A percentile compares a stretch with the other conserved stretches of the same genome.
Conservation (phyloP, 805 yeast species). For the Nakazawaea molendinolei region DNA sequence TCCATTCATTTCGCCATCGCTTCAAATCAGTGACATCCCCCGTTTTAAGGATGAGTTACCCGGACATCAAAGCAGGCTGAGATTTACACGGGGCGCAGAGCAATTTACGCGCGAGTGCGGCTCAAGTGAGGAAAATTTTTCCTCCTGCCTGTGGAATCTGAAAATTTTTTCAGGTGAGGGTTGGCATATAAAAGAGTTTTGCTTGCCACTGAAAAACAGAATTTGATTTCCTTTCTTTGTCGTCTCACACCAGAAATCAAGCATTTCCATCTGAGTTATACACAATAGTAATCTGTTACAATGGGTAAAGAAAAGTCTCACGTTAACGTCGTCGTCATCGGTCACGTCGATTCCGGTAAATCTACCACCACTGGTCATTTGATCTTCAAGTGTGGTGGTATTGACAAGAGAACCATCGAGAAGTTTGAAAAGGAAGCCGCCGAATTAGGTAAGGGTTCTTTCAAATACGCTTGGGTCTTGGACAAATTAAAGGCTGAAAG, state of each 20-base stretch:
- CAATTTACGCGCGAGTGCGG: slow-evolving; percentile 1
- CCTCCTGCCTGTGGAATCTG: no score
- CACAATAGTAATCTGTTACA: slow-evolving; percentile 16
- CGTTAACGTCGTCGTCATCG: slow-evolving; percentile 99
- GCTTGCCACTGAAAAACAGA: no score
- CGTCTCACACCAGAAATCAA: slow-evolving; percentile 31
- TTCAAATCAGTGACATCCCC: no score
- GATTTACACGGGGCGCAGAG: no score
- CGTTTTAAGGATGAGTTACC: no score
- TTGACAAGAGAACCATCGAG: slow-evolving; percentile 97
- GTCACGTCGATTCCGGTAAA: slow-evolving; percentile 99
- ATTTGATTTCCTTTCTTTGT: slow-evolving; percentile 15
- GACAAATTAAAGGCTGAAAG: slow-evolving; percentile 95
- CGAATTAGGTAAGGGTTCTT: slow-evolving; percentile 94
- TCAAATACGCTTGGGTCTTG: slow-evolving; percentile 97
- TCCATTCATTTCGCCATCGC: no score
- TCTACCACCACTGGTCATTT: slow-evolving; percentile 99
- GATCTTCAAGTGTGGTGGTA: slow-evolving; percentile 99
- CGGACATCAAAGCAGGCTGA: no score
- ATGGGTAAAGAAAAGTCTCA: slow-evolving; percentile 95
- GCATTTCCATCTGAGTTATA: slow-evolving; percentile 29
- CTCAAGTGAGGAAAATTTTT: slow-evolving; percentile 2
- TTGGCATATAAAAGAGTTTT: slow-evolving; percentile 7
- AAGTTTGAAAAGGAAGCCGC: slow-evolving; percentile 98
- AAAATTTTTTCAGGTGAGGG: no score